A percentile compares a stretch with the other conserved stretches of the same genome.
Conservation (phyloP, 192 early-diverging fungal species). For the Coemansia sp. region DNA sequence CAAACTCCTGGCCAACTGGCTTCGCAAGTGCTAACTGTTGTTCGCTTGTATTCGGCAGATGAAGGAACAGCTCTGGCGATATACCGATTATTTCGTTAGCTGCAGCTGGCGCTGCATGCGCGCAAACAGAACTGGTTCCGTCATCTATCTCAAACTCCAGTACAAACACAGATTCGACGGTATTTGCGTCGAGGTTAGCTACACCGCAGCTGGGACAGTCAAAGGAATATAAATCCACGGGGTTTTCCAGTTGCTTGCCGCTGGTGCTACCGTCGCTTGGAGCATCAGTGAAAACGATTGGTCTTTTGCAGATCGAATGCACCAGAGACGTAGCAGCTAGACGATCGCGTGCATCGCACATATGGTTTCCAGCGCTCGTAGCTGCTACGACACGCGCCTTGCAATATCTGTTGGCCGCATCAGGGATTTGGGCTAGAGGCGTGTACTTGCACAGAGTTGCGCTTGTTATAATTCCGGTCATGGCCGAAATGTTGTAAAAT, state of each 20-base stretch:
- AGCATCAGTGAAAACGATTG: conserved; percentile 1
- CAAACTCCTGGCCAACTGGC: conserved; percentile 28
- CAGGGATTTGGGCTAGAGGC: conserved; percentile 7
- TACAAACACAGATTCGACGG: conserved; percentile 24
- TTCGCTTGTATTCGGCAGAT: conserved; percentile 19
- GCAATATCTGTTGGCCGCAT: conserved; percentile 17
- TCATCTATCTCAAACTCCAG: conserved; percentile 26
- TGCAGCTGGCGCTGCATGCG: conserved; percentile 7
- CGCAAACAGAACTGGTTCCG: conserved; percentile 18
- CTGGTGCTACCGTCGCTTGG: neutral
- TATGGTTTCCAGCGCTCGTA: neutral
- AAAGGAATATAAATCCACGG: conserved; percentile 26
- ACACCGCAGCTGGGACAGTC: conserved; percentile 25
- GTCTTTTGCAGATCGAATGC: conserved; percentile 21
- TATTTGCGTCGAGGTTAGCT: neutral
- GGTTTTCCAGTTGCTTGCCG: conserved; percentile 15
- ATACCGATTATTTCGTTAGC: conserved; percentile 22
- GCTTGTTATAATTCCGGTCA: conserved; percentile 30
- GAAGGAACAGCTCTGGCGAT: conserved; percentile 32
- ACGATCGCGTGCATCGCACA: conserved; percentile 41
- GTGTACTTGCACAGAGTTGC: conserved; percentile 29
- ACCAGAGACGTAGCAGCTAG: conserved; percentile 34
- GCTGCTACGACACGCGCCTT: conserved; percentile 21
- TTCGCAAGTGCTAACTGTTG: conserved; percentile 21
- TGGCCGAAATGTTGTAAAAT: conserved; percentile 28